phyloP scores from a whole-genome alignment of 495 filamentous ascomycete species.

The Filosporella fistucella region DNA sequence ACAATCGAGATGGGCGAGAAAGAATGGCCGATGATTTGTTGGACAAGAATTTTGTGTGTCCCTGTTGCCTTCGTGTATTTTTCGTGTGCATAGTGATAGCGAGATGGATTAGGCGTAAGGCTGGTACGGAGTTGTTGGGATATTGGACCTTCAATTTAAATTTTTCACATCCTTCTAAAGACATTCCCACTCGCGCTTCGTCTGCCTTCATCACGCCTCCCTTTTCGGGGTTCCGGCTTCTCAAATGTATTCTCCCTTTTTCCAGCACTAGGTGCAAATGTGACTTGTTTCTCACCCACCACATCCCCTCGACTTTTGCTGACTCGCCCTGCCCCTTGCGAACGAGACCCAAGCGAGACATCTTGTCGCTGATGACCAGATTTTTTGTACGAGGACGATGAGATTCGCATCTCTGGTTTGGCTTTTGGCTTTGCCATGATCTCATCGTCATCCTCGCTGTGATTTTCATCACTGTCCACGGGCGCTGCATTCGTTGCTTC shows the following conservation, averaged over 20 bases:
- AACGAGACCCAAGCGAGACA: conserved; percentile 69
- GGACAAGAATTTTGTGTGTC: conserved; percentile 7
- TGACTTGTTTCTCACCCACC: conserved; percentile 80
- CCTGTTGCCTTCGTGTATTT: neutral
- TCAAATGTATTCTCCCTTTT: conserved; percentile 42
- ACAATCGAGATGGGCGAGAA: conserved; percentile 17
- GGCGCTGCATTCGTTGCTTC: conserved; percentile 12
- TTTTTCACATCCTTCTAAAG: conserved; percentile 55
- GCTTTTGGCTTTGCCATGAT: conserved; percentile 29
- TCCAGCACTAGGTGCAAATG: conserved; percentile 68
- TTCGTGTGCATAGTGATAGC: conserved; percentile 16
- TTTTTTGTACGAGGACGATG: conserved; percentile 55
- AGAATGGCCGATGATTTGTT: conserved; percentile 14
- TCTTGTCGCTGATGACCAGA: conserved; percentile 47
- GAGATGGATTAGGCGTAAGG: conserved; percentile 2
- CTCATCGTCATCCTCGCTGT: conserved; percentile 32
- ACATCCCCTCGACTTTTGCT: conserved; percentile 49
- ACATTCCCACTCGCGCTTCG: conserved; percentile 72
- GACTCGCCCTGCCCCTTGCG: conserved; percentile 39
- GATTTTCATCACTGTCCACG: conserved; percentile 31
- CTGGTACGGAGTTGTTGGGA: neutral
- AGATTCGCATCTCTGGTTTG: conserved; percentile 62
- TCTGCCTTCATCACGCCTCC: conserved; percentile 43
- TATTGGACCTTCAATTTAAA: conserved; percentile 3
- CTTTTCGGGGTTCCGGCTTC: conserved; percentile 32